These are phyloP conservation scores for Lachnellula cervina DNA, from an alignment of 2,329 filamentous ascomycete genomes.

Conservation along the genomic window DNA sequence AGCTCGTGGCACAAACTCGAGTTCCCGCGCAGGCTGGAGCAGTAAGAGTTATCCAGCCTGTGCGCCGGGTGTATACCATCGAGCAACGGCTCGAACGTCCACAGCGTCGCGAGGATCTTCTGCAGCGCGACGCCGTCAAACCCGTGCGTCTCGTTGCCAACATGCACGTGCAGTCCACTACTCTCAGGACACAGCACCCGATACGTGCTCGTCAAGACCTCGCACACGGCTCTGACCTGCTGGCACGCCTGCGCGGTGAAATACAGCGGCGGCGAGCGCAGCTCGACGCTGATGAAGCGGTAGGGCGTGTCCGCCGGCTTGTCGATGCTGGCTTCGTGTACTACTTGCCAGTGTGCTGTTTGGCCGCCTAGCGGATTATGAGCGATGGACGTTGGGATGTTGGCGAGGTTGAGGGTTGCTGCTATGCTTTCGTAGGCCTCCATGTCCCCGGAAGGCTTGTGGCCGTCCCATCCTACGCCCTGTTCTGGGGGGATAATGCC, in stretches of 20 bases:
- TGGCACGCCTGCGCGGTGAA: conserved; percentile 4
- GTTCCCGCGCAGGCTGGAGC: conserved; percentile 1
- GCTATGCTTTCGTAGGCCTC: neutral
- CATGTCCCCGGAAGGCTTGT: neutral
- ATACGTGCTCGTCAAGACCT: conserved; percentile 12
- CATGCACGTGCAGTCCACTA: conserved; percentile 30
- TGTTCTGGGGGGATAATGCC: neutral
- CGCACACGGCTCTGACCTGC: conserved; percentile 6
- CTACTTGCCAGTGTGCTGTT: conserved; percentile 4
- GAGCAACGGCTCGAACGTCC: conserved; percentile 28
- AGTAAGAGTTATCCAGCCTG: neutral
- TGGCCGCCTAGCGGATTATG: neutral
- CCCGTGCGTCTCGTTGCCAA: conserved; percentile 24
- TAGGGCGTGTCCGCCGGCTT: conserved; percentile 5
- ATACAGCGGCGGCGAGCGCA: conserved; percentile 16
- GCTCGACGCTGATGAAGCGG: conserved; percentile 13
- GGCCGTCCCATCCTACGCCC: neutral
- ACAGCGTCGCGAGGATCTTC: conserved; percentile 26
- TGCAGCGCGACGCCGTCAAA: conserved; percentile 25
- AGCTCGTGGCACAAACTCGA: neutral
- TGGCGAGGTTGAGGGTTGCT: neutral
- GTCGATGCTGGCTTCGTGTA: neutral
- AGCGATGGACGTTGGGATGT: neutral
- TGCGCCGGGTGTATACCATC: conserved; percentile 24
- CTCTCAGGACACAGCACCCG: conserved; percentile 19